Evolutionary conservation across 805 yeast species (phyloP).

Genomic region (Peterozyma xylosa): DNA sequence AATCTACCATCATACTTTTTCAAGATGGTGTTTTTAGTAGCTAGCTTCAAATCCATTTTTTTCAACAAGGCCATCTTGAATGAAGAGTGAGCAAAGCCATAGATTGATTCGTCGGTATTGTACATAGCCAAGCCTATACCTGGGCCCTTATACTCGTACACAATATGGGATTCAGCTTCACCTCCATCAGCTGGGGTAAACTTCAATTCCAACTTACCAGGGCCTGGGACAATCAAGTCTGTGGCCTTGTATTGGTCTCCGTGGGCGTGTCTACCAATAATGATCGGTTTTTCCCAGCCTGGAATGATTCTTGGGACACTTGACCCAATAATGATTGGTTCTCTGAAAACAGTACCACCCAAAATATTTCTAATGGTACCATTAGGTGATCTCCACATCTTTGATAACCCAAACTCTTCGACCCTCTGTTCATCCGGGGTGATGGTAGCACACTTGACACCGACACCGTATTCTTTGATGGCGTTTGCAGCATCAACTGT

Average conservation of each 20-base stretch:
- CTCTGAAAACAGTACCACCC: slow-evolving; percentile 81
- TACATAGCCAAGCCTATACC: slow-evolving; percentile 83
- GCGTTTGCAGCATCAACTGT: slow-evolving; percentile 78
- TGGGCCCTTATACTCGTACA: slow-evolving; percentile 54
- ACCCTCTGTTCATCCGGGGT: slow-evolving; percentile 82
- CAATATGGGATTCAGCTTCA: slow-evolving; percentile 28
- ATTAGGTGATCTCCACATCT: slow-evolving; percentile 84
- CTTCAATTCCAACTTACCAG: slow-evolving; percentile 60
- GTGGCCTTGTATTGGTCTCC: slow-evolving; percentile 84
- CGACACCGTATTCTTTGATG: slow-evolving; percentile 67
- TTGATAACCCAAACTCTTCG: slow-evolving; percentile 60
- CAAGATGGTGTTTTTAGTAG: slow-evolving; percentile 76
- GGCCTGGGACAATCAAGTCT: slow-evolving; percentile 57
- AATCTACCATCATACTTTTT: slow-evolving; percentile 79
- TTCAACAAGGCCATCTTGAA: slow-evolving; percentile 66
- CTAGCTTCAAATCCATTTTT: slow-evolving; percentile 55
- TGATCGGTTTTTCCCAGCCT: slow-evolving; percentile 76
- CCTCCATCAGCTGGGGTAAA: slow-evolving; percentile 59
- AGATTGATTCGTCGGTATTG: slow-evolving; percentile 72
- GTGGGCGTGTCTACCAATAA: slow-evolving; percentile 81
- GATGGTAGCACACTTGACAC: slow-evolving; percentile 79
- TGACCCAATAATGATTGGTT: slow-evolving; percentile 65
- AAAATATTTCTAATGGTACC: slow-evolving; percentile 78
- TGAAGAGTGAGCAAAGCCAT: slow-evolving; percentile 73
- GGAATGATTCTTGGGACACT: slow-evolving; percentile 73